phyloP scores from a whole-genome alignment of 805 yeast genomes.

The Starmerella kuoi region DNA sequence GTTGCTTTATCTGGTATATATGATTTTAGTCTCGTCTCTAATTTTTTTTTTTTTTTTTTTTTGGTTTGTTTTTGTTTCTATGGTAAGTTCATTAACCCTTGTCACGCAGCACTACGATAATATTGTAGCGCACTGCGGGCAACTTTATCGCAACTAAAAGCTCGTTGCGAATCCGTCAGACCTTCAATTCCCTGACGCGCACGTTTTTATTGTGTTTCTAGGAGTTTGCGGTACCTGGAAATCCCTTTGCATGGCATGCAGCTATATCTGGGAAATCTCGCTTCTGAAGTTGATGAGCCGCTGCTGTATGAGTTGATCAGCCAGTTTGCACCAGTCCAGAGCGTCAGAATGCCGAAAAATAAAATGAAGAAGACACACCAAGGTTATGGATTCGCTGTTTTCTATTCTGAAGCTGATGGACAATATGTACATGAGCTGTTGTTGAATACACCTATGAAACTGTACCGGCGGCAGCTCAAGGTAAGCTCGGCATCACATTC shows the following conservation, averaged over 20 bases:
- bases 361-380: slow-evolving; percentile 48
- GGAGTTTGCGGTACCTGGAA: too few relatives aligned
- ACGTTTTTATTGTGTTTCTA: too few relatives aligned
- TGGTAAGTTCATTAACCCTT: too few relatives aligned
- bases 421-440: slow-evolving; percentile 54
- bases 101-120: too few relatives aligned
- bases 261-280: slow-evolving; percentile 73
- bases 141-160: too few relatives aligned
- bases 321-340: slow-evolving; percentile 69
- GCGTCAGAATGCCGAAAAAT: slow-evolving; percentile 50
- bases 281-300: slow-evolving; percentile 56
- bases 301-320: slow-evolving; percentile 68
- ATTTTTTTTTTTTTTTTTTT: too few relatives aligned
- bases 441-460: slow-evolving; percentile 38
- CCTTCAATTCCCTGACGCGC: too few relatives aligned
- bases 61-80: too few relatives aligned
- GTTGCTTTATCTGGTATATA: too few relatives aligned
- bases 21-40: too few relatives aligned
- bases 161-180: too few relatives aligned
- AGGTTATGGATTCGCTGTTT: slow-evolving; percentile 83
- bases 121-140: too few relatives aligned
- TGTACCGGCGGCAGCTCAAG: slow-evolving; percentile 50
- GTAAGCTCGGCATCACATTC: slow-evolving; percentile 39
- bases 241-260: slow-evolving; percentile 12
- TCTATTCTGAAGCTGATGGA: slow-evolving; percentile 46